Evolutionary conservation across 2,329 filamentous ascomycete genomes (phyloP).

Genomic region (Madurella fahalii): DNA sequence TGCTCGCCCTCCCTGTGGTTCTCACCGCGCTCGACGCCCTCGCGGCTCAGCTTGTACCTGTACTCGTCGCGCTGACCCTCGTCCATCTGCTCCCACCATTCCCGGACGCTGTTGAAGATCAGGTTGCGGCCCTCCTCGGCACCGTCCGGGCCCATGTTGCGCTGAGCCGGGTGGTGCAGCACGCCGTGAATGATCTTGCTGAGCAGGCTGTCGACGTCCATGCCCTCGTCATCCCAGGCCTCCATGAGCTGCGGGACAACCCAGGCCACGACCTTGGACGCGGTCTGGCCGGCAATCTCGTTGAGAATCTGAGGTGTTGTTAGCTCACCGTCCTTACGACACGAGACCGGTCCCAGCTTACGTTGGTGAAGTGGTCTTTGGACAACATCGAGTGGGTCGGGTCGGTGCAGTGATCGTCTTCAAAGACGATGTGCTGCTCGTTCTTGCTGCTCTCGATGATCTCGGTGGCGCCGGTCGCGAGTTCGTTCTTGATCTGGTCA

Average conservation of each 20-base stretch:
- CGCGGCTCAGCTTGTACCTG: slow-evolving; percentile 69
- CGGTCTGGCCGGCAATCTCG: slow-evolving; percentile 79
- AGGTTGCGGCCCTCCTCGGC: slow-evolving; percentile 65
- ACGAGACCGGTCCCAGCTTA: slow-evolving; percentile 35
- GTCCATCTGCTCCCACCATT: slow-evolving; percentile 74
- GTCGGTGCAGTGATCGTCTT: slow-evolving; percentile 70
- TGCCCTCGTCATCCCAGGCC: slow-evolving; percentile 74
- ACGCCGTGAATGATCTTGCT: slow-evolving; percentile 76
- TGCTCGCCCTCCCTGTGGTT: slow-evolving; percentile 86
- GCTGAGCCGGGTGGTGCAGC: slow-evolving; percentile 82
- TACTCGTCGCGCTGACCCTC: slow-evolving; percentile 62
- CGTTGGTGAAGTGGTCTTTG: slow-evolving; percentile 91
- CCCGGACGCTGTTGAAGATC: slow-evolving; percentile 75
- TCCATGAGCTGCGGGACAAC: slow-evolving; percentile 84
- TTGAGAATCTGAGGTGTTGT: slow-evolving; percentile 56
- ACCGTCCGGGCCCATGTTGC: slow-evolving; percentile 64
- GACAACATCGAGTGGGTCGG: slow-evolving; percentile 95
- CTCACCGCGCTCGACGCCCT: slow-evolving; percentile 69
- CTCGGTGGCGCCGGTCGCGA: slow-evolving; percentile 79
- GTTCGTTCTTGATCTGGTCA: slow-evolving; percentile 78
- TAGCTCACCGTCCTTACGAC: neutral
- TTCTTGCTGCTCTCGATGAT: slow-evolving; percentile 80
- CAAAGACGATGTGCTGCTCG: slow-evolving; percentile 83
- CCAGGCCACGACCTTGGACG: slow-evolving; percentile 76
- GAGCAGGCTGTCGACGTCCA: slow-evolving; percentile 66